Conservation (phyloP, 2,329 filamentous ascomycete genomes). For the Botrytis paeoniae region DNA sequence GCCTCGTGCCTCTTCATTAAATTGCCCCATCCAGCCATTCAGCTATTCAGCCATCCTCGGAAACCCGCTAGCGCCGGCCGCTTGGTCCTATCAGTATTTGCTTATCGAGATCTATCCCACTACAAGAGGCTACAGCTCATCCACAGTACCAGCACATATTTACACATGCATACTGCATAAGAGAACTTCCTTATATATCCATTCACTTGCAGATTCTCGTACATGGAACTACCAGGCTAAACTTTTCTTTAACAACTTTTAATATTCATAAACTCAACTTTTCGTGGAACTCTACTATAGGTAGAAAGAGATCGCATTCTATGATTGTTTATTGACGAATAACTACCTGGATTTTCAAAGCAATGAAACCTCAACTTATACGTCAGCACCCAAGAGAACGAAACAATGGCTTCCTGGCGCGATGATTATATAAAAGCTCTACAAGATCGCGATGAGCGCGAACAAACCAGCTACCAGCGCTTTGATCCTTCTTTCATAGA, state of each 20-base stretch:
- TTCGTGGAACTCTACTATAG: background rate
- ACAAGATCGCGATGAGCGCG: constrained; percentile 66
- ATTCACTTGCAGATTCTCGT: constrained; percentile 4
- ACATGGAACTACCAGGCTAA: background rate
- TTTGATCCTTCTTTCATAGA: constrained; percentile 67
- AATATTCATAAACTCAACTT: background rate
- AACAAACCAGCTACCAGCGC: constrained; percentile 57
- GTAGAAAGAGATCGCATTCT: background rate
- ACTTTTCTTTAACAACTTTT: background rate
- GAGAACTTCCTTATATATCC: constrained; percentile 3
- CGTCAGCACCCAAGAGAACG: constrained; percentile 19
- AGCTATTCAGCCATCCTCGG: background rate
- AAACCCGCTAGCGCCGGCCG: constrained; percentile 21
- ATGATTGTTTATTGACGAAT: background rate
- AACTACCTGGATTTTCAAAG: constrained; percentile 5
- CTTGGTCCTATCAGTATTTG: constrained; percentile 24
- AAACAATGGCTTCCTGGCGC: constrained; percentile 54
- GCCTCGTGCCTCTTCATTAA: constrained; percentile 10
- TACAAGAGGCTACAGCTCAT: background rate
- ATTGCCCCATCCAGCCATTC: background rate
- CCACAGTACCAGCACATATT: background rate
- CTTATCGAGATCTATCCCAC: constrained; percentile 15
- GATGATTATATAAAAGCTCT: constrained; percentile 78
- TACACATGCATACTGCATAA: background rate
- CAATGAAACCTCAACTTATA: constrained; percentile 15